A percentile compares a stretch with the other conserved stretches of the same genome.
Evolutionary conservation across 2,329 filamentous ascomycete species (phyloP).

Genomic region (Nothophoma quercina): DNA sequence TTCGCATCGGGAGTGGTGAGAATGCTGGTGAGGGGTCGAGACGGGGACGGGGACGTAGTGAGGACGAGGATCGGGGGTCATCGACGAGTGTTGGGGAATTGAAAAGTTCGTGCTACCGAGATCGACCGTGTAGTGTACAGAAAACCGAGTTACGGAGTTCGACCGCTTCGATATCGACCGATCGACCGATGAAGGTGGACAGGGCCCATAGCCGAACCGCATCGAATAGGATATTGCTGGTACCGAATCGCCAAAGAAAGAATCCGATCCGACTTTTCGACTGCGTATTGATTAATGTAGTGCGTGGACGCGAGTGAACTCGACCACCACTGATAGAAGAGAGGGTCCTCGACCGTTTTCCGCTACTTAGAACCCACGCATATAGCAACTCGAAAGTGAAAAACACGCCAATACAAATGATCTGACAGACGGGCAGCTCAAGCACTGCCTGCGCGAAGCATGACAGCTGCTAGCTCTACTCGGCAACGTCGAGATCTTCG

Average conservation of each 20-base stretch:
- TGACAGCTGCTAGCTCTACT: conserved; percentile 56
- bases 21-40: conserved; percentile 2
- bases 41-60: conserved; percentile 10
- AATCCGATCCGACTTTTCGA: conserved; percentile 43
- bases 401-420: conserved; percentile 27
- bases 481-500: conserved; percentile 95
- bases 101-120: conserved; percentile 41
- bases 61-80: conserved; percentile 21
- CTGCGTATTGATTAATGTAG: conserved; percentile 49
- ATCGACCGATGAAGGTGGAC: conserved; percentile 39
- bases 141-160: conserved; percentile 33
- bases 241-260: conserved; percentile 44
- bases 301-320: conserved; percentile 33
- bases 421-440: conserved; percentile 21
- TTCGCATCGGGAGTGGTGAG: conserved; percentile 9
- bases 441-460: conserved; percentile 21
- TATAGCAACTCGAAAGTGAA: conserved; percentile 28
- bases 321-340: conserved; percentile 30
- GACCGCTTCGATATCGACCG: conserved; percentile 45
- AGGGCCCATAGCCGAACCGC: conserved; percentile 38
- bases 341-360: conserved; percentile 31
- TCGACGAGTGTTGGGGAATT: conserved; percentile 25
- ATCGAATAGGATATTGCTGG: conserved; percentile 46
- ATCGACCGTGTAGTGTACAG: conserved; percentile 50
- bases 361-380: conserved; percentile 34